A percentile compares a stretch with the other conserved stretches of the same genome.
These are phyloP conservation scores for Debaryomyces coudertii DNA, from an alignment of 1,139 yeast species.

Conservation along the genomic window DNA sequence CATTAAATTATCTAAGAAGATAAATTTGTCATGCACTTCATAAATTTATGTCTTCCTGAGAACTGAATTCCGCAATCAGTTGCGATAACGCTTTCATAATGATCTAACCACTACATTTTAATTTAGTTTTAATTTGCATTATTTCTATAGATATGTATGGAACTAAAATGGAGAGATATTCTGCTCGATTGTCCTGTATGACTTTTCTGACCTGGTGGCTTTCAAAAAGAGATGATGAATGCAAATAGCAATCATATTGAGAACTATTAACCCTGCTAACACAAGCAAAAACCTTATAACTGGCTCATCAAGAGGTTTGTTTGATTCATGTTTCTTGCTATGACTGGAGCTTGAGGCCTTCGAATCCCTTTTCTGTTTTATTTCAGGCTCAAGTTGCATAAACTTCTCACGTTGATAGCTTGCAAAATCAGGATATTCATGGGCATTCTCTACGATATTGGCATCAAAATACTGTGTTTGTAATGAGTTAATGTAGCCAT, in stretches of 20 bases:
- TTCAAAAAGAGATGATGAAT: conserved; percentile 40
- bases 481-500: background rate
- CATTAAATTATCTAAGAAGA: background rate
- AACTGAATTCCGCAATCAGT: background rate
- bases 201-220: conserved; percentile 31
- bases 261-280: conserved; percentile 8
- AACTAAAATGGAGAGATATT: conserved; percentile 39
- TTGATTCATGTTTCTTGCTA: conserved; percentile 8
- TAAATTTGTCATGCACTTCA: too few relatives aligned
- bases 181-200: conserved; percentile 41
- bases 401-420: background rate
- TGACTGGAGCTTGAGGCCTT: conserved; percentile 6
- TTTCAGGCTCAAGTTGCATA: background rate
- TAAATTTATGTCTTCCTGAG: background rate
- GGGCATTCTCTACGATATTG: background rate
- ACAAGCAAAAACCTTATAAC: conserved; percentile 20
- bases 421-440: background rate
- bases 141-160: background rate
- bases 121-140: background rate
- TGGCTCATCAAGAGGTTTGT: conserved; percentile 18
- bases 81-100: conserved; percentile 1
- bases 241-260: conserved; percentile 37
- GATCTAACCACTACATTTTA: background rate
- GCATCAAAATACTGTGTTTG: background rate
- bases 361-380: conserved; percentile 3